A percentile compares a stretch with the other conserved stretches of the same genome.
Conservation (phyloP, 192 early-diverging fungal species). For the Phycomyces blakesleeanus region DNA sequence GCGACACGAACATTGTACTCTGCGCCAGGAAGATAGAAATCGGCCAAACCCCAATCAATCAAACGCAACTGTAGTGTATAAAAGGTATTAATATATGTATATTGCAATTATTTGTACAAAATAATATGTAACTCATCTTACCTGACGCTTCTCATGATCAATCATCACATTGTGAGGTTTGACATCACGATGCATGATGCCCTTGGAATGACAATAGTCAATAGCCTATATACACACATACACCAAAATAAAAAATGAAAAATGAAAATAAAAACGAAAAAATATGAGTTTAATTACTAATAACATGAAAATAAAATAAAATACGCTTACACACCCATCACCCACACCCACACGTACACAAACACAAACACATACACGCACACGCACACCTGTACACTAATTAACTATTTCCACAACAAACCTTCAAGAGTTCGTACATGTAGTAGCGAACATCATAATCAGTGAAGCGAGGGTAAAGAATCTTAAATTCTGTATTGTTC, state of each 20-base stretch:
- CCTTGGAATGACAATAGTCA: conserved; percentile 95
- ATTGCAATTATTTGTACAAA: neutral
- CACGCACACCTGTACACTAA: too few relatives aligned
- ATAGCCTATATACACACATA: conserved; percentile 75
- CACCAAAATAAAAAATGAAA: too few relatives aligned
- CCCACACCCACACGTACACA: too few relatives aligned
- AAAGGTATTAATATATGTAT: neutral
- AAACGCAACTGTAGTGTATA: conserved; percentile 65
- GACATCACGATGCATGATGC: conserved; percentile 99
- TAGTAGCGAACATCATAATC: conserved; percentile 96
- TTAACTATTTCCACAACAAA: too few relatives aligned
- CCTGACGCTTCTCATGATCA: conserved; percentile 87
- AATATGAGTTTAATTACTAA: neutral
- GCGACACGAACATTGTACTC: conserved; percentile 99
- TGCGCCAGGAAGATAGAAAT: conserved; percentile 96
- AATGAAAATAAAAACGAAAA: neutral
- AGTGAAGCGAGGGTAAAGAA: conserved; percentile 91
- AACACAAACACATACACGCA: too few relatives aligned
- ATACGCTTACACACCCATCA: too few relatives aligned
- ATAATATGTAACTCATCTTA: neutral
- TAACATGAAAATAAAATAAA: neutral
- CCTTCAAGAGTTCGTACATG: conserved; percentile 94
- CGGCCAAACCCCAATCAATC: conserved; percentile 99
- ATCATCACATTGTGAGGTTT: conserved; percentile 99
- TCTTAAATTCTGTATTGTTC: conserved; percentile 97